phyloP scores from a whole-genome alignment of 176 grass and related monocot species.

The Areca catechu region DNA sequence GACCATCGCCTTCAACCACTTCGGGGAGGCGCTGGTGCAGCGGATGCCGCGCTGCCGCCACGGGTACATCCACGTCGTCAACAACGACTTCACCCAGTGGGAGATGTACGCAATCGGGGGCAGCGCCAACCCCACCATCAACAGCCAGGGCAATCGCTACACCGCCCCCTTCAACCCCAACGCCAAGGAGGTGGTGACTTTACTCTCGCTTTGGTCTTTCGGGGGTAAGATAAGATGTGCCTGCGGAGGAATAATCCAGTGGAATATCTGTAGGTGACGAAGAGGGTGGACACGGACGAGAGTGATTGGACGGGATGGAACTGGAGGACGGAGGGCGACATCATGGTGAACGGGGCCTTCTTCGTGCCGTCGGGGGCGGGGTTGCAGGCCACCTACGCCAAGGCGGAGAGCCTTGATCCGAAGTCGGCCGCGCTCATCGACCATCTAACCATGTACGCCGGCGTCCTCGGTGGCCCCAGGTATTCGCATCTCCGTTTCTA shows the following conservation, averaged over 20 bases:
- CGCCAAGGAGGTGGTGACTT: too few species aligned
- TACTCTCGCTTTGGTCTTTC: too few species aligned
- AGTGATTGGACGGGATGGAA: slow-evolving; percentile 1
- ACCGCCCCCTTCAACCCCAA: background rate
- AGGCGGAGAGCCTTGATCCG: slow-evolving; percentile 37
- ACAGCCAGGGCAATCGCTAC: slow-evolving; percentile 4
- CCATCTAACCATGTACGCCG: slow-evolving; percentile 66
- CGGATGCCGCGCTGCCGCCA: slow-evolving; percentile 3
- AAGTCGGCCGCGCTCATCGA: slow-evolving; percentile 66
- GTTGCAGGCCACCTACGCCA: background rate
- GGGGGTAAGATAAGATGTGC: too few species aligned
- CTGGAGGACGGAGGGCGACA: slow-evolving; percentile 2
- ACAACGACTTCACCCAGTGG: slow-evolving; percentile 5
- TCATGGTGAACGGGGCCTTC: slow-evolving; percentile 6
- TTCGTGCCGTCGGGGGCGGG: background rate
- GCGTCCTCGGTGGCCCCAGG: slow-evolving; percentile 86
- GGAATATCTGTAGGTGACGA: background rate
- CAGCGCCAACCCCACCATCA: slow-evolving; percentile 7
- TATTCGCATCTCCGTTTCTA: background rate
- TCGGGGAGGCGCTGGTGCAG: slow-evolving; percentile 5
- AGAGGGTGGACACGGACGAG: background rate
- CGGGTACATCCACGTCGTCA: background rate
- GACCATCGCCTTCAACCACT: slow-evolving; percentile 10
- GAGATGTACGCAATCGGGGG: slow-evolving; percentile 6
- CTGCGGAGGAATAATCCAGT: too few species aligned